Conservation (phyloP, 192 early-diverging fungal species). For the Podochytrium sp. region DNA sequence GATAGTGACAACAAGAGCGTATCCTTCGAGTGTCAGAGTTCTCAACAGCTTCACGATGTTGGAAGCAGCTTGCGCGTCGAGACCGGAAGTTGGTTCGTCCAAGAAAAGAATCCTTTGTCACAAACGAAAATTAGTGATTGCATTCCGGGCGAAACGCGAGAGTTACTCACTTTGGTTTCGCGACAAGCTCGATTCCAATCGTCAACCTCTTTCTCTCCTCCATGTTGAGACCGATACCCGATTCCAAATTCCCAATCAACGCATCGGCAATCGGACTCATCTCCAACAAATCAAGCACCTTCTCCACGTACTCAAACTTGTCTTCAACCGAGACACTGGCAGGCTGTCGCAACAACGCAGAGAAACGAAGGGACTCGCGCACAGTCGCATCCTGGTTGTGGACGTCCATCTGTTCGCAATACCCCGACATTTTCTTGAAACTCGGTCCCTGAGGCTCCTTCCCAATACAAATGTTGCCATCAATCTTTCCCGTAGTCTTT, state of each 20-base stretch:
- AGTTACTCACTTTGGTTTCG: slow-evolving; percentile 76
- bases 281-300: slow-evolving; percentile 76
- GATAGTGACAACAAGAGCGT: slow-evolving; percentile 83
- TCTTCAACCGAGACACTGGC: slow-evolving; percentile 62
- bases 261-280: slow-evolving; percentile 77
- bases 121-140: too few species aligned
- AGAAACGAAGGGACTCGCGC: slow-evolving; percentile 76
- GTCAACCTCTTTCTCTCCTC: slow-evolving; percentile 90
- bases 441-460: slow-evolving; percentile 17
- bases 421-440: slow-evolving; percentile 49
- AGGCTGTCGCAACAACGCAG: slow-evolving; percentile 50
- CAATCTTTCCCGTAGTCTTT: slow-evolving; percentile 61
- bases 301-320: slow-evolving; percentile 76
- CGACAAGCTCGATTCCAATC: slow-evolving; percentile 84
- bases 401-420: slow-evolving; percentile 85
- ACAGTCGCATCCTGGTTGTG: slow-evolving; percentile 73
- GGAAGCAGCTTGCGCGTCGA: slow-evolving; percentile 72
- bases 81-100: slow-evolving; percentile 84
- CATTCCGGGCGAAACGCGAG: too few species aligned
- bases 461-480: slow-evolving; percentile 61
- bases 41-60: slow-evolving; percentile 71
- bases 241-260: slow-evolving; percentile 70
- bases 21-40: slow-evolving; percentile 66
- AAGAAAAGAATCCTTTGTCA: slow-evolving; percentile 75
- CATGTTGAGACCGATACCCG: slow-evolving; percentile 76